Evolutionary conservation across 192 early-diverging fungal genomes (phyloP).

Genomic region (Coemansia furcata): DNA sequence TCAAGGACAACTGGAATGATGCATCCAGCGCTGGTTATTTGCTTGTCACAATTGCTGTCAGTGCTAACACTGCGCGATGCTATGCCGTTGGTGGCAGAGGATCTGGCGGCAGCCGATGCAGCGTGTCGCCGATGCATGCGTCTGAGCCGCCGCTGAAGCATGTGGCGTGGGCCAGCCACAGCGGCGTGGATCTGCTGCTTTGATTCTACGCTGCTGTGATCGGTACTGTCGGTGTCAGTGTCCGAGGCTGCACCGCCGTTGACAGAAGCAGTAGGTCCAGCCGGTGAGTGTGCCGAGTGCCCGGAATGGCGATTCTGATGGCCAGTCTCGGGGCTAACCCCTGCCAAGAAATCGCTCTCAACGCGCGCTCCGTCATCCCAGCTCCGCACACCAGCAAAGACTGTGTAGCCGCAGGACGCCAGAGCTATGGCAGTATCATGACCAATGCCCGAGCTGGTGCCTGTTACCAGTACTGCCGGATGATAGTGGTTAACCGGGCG

Average conservation of each 20-base stretch:
- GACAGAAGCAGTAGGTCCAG: not conserved
- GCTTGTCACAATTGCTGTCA: not conserved
- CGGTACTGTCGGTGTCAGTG: not conserved
- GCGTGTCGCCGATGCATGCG: constrained; percentile 9
- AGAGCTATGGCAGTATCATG: constrained; percentile 52
- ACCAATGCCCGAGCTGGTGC: constrained; percentile 55
- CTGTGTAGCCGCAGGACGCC: constrained; percentile 50
- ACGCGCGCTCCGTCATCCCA: constrained; percentile 52
- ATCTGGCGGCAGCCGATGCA: not conserved
- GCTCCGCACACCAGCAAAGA: constrained; percentile 55
- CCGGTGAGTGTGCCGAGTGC: not conserved
- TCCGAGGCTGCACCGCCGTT: not conserved
- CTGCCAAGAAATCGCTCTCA: constrained; percentile 36
- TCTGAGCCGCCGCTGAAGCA: constrained; percentile 18
- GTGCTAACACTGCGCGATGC: not conserved
- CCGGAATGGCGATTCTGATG: not conserved
- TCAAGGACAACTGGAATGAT: constrained; percentile 52
- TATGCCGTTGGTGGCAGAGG: not conserved
- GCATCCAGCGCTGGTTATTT: constrained; percentile 2
- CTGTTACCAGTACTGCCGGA: constrained; percentile 53
- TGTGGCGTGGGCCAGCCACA: not conserved
- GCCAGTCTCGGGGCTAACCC: constrained; percentile 11
- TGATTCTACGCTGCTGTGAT: not conserved
- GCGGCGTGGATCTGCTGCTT: not conserved
- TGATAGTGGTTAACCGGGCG: constrained; percentile 28